Conservation (phyloP, 1,284 basidiomycete species). For the Cutaneotrichosporon sp. region DNA sequence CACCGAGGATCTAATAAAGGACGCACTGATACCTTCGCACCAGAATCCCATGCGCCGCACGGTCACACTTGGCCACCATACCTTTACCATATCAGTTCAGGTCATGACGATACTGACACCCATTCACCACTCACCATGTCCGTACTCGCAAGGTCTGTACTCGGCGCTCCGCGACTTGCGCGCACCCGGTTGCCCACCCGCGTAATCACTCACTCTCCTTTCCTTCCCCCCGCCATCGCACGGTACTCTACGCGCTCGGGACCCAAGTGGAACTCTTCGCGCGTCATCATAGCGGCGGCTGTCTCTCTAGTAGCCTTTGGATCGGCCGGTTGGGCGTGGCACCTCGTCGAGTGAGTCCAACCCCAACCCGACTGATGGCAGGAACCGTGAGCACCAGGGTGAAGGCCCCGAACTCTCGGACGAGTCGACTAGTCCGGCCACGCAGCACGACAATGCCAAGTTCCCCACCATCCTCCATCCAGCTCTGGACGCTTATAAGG, state of each 20-base stretch:
- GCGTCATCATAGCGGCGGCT: neutral
- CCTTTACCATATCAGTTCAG: neutral
- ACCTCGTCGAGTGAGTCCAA: neutral
- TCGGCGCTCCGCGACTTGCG: neutral
- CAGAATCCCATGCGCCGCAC: neutral
- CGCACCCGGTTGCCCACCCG: neutral
- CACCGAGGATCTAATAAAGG: neutral
- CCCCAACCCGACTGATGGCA: neutral
- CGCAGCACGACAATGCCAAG: neutral
- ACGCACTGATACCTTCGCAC: neutral
- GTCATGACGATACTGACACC: neutral
- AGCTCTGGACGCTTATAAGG: neutral
- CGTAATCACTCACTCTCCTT: neutral
- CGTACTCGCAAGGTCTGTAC: neutral
- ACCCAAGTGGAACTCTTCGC: neutral
- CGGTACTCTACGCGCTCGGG: neutral
- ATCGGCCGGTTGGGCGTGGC: neutral
- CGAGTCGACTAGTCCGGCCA: neutral
- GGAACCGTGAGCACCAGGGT: neutral
- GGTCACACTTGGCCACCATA: neutral
- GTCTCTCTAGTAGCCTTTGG: neutral
- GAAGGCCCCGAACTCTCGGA: neutral
- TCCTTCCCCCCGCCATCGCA: neutral
- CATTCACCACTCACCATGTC: neutral
- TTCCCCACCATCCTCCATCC: neutral